Base-by-base conservation (phyloP, 352 stramenopile species). In the Phytopythium cucurbitacearum region DNA sequence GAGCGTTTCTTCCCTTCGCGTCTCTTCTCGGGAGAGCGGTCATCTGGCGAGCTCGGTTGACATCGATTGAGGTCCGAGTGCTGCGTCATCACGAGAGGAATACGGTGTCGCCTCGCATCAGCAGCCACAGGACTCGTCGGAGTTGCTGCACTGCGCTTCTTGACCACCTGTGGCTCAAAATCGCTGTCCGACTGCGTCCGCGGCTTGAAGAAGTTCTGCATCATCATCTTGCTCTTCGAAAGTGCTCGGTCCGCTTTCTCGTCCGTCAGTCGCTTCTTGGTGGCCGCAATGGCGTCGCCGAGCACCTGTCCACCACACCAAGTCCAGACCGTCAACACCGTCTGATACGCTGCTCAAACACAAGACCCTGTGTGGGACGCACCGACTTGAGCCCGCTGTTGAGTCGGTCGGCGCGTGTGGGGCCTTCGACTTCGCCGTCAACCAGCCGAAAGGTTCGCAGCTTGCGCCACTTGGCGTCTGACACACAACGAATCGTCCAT, bases 381-480 rank as follows among this genome's bases (percentile, higher is more conserved):
- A 85, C 80, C 63, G 65, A 69, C 41, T 80, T 73, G 6, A 90
- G 37, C 0, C 59, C 73, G 40, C 65, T 67, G 64, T 91, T 89
- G 40, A 91, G 42, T 0, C 59, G 57, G 53, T 87, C 72, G 5
- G 80, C 75, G 37, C 73, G 61, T 7, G 80, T 91, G 37, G 71
- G 59, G 36, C 71, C 80, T 38, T 85, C 65, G 10, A 85, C 74
- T 51, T 84, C 59, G 49, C 80, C 78, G 51, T 84, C 62, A 6
- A 87, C 64, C 15, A 91, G 64, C 13, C 59, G 65, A 47, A 88
- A 91, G 44, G 80, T 91, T 34, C 80, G 73, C 52, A 91, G 71
- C 57, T 91, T 91, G 41, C 80, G 62, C 80, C 80, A 91, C 36
- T 87, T 84, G 37, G 73, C 69, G 48, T 69, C 79, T 90, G 46